phyloP scores from a whole-genome alignment of 2,329 filamentous ascomycete species.

The Colletotrichum camelliae region DNA sequence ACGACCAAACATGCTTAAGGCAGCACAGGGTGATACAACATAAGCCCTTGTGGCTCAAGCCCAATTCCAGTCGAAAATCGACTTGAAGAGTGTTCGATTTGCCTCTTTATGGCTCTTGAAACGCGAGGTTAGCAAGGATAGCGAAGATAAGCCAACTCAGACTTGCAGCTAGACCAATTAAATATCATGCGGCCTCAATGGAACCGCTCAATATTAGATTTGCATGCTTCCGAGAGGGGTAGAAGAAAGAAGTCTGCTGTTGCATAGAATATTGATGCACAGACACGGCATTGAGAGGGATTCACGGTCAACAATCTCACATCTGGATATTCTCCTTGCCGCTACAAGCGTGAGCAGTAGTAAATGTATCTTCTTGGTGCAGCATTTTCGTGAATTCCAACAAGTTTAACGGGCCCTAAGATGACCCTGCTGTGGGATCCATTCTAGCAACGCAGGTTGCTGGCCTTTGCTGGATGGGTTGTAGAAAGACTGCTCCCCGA shows the following conservation, averaged over 20 bases:
- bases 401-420: background rate
- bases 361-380: background rate
- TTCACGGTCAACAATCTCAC: background rate
- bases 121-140: background rate
- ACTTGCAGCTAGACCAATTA: background rate
- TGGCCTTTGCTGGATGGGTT: fast-evolving
- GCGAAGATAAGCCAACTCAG: background rate
- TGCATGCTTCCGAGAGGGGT: background rate
- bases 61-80: background rate
- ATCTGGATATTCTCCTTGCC: background rate
- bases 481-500: fast-evolving
- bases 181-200: background rate
- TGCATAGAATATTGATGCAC: background rate
- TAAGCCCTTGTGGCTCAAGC: background rate
- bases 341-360: background rate
- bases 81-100: background rate
- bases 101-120: background rate
- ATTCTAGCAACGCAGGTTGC: background rate
- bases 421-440: background rate
- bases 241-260: background rate
- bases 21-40: background rate
- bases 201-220: background rate
- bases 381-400: background rate
- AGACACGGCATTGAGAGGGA: background rate
- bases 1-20: background rate